Conservation (phyloP, 805 yeast genomes). For the Metschnikowia proteae region DNA sequence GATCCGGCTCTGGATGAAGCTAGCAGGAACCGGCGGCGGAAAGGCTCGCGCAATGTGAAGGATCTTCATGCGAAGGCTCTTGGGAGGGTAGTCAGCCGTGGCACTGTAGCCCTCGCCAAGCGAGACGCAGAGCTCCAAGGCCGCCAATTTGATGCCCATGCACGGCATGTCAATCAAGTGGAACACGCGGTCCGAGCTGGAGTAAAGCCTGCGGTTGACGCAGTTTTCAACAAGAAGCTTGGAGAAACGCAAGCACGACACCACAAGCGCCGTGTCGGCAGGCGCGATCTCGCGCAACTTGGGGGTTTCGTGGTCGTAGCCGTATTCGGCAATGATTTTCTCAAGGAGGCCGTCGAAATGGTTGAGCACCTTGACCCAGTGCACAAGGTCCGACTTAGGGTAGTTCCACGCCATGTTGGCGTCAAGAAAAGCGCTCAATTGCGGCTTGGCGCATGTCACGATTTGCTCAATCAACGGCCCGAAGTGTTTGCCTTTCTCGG, state of each 20-base stretch:
- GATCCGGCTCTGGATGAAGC: constrained; percentile 30
- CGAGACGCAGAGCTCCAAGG: constrained; percentile 57
- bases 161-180: constrained; percentile 57
- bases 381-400: constrained; percentile 64
- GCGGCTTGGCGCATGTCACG: constrained; percentile 27
- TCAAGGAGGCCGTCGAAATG: constrained; percentile 69
- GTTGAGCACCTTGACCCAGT: constrained; percentile 76
- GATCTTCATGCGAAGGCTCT: constrained; percentile 42
- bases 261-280: constrained; percentile 46
- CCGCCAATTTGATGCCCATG: constrained; percentile 53
- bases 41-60: constrained; percentile 51
- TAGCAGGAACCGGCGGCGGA: constrained; percentile 46
- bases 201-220: constrained; percentile 60
- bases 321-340: constrained; percentile 49
- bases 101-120: constrained; percentile 59
- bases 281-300: constrained; percentile 42
- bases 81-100: constrained; percentile 38
- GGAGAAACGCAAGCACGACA: constrained; percentile 59
- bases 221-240: constrained; percentile 64
- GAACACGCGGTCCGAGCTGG: constrained; percentile 60
- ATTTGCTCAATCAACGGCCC: constrained; percentile 36
- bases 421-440: constrained; percentile 39
- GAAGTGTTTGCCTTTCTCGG: constrained; percentile 30
- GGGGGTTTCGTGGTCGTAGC: constrained; percentile 43
- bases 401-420: constrained; percentile 50